Evolutionary conservation across 164 flowering plant genomes (phyloP).

Genomic region (Protea cynaroides): DNA sequence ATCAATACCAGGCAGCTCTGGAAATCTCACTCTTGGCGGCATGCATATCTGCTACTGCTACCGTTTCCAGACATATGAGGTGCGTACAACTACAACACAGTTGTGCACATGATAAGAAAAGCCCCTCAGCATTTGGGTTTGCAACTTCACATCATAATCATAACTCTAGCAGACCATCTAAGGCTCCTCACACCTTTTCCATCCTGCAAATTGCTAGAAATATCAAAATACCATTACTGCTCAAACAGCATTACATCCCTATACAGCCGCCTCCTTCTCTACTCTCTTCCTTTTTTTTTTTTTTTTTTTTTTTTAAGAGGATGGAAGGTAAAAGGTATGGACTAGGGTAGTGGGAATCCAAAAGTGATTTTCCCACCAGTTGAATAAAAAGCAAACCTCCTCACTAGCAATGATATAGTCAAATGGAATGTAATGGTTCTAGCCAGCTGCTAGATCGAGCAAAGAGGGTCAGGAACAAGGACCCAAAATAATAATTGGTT

Average conservation of each 20-base stretch:
- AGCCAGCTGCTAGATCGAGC: too few relatives aligned
- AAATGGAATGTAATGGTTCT: neutral
- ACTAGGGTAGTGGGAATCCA: neutral
- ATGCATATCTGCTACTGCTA: too few relatives aligned
- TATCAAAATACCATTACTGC: neutral
- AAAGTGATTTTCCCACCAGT: neutral
- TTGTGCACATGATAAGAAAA: neutral
- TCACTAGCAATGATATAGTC: neutral
- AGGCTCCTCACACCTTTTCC: neutral
- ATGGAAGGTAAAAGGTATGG: neutral
- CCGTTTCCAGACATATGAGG: too few relatives aligned
- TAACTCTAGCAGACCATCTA: neutral
- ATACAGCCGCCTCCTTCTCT: too few relatives aligned
- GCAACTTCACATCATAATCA: neutral
- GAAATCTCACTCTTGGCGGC: too few relatives aligned
- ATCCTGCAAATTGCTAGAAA: neutral
- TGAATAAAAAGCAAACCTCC: neutral
- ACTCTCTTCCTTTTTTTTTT: too few relatives aligned
- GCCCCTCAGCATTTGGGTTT: neutral
- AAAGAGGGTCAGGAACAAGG: neutral
- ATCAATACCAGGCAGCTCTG: too few relatives aligned
- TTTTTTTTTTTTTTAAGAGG: too few relatives aligned
- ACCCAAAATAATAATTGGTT: neutral
- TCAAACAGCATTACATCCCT: too few relatives aligned
- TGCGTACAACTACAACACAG: too few relatives aligned